A percentile compares a stretch with the other conserved stretches of the same genome.
These are phyloP conservation scores for Calonectria hawksworthii DNA, from an alignment of 2,329 filamentous ascomycete species.

Conservation along the genomic window DNA sequence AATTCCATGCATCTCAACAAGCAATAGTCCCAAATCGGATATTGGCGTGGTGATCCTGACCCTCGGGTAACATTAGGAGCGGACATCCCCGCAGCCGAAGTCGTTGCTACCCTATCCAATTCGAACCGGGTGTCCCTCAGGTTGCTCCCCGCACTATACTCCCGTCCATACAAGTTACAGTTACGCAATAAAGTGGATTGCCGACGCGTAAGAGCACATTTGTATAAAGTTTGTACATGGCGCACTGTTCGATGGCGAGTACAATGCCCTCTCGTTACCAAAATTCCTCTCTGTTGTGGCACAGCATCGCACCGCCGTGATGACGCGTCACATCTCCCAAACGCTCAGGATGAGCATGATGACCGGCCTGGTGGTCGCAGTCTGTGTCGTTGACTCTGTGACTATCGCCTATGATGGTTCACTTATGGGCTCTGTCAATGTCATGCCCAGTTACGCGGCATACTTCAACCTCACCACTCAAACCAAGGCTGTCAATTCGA, in stretches of 20 bases:
- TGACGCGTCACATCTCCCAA: not conserved
- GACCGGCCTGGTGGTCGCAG: not conserved
- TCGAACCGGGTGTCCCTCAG: not conserved
- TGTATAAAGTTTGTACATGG: not conserved
- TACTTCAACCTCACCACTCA: not conserved
- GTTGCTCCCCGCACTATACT: not conserved
- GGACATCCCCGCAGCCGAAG: not conserved
- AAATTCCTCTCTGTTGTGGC: not conserved
- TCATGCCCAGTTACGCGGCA: constrained; percentile 7
- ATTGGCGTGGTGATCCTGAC: not conserved
- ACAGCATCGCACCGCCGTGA: not conserved
- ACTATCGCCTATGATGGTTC: constrained; percentile 14
- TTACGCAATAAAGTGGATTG: not conserved
- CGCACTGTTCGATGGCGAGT: not conserved
- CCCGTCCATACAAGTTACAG: not conserved
- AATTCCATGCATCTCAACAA: not conserved
- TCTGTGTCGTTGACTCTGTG: constrained; percentile 4
- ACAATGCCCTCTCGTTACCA: not conserved
- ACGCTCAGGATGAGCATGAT: constrained; percentile 2
- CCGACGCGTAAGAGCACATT: not conserved
- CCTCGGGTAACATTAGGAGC: not conserved
- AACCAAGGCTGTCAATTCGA: not conserved
- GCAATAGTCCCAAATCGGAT: not conserved
- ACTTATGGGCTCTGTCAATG: constrained; percentile 13
- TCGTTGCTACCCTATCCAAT: not conserved